These are phyloP conservation scores for Leccinum subgranulosum DNA, from an alignment of 768 basidiomycete genomes.

Conservation along the genomic window DNA sequence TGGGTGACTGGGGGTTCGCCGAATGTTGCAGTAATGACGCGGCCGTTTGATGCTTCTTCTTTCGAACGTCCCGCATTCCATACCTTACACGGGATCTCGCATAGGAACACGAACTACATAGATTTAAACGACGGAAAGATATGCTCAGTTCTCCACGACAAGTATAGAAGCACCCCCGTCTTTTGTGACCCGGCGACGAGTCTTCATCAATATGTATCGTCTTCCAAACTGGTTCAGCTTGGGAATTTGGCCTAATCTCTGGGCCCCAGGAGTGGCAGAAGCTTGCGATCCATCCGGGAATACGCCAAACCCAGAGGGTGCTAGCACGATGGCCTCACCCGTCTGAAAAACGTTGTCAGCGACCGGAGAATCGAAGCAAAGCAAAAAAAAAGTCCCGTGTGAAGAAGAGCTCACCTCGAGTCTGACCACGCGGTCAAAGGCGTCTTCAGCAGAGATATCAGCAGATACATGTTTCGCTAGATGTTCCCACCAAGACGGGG, in stretches of 20 bases:
- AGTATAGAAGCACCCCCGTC: constrained; percentile 67
- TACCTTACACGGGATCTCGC: background rate
- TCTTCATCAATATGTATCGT: constrained; percentile 57
- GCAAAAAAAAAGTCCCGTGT: background rate
- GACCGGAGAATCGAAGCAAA: background rate
- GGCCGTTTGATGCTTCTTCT: too few relatives aligned
- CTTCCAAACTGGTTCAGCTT: constrained; percentile 52
- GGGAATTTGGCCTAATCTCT: constrained; percentile 17
- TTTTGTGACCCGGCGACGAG: constrained; percentile 54
- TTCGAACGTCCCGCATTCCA: too few relatives aligned
- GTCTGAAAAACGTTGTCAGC: constrained; percentile 41
- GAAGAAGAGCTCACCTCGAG: constrained; percentile 46
- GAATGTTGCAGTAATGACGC: too few relatives aligned
- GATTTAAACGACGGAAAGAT: background rate
- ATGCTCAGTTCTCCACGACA: constrained; percentile 21
- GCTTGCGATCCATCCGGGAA: constrained; percentile 27
- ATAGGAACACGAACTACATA: background rate
- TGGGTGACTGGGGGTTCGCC: too few relatives aligned
- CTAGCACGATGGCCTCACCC: constrained; percentile 66
- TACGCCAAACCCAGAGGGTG: constrained; percentile 57
- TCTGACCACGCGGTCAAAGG: constrained; percentile 63
- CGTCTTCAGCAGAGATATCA: constrained; percentile 54
- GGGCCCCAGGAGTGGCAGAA: constrained; percentile 1
- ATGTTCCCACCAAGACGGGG: constrained; percentile 74
- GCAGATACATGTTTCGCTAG: constrained; percentile 65